These are phyloP conservation scores for Anthracocystis walkeri DNA, from an alignment of 1,284 basidiomycete species.

Conservation along the genomic window DNA sequence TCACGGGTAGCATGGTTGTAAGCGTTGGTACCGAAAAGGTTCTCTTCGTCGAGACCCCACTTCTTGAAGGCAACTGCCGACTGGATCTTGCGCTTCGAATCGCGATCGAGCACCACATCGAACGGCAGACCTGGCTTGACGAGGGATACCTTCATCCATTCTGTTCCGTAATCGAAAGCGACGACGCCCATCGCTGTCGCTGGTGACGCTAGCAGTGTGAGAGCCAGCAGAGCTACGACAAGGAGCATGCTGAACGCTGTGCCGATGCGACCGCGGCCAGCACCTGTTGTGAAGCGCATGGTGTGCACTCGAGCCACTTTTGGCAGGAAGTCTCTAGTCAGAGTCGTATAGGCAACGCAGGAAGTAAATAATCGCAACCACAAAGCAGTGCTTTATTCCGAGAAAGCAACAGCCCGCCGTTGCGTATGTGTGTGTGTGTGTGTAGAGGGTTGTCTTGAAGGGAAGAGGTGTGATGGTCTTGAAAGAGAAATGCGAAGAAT, in stretches of 20 bases:
- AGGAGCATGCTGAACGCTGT: conserved; percentile 30
- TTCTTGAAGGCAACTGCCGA: conserved; percentile 75
- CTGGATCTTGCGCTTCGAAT: conserved; percentile 95
- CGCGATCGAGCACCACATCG: conserved; percentile 94
- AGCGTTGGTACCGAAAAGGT: conserved; percentile 88
- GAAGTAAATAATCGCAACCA: neutral
- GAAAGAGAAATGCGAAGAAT: too few species aligned
- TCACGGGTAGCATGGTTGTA: conserved; percentile 88
- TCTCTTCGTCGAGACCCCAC: conserved; percentile 73
- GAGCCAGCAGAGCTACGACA: conserved; percentile 27
- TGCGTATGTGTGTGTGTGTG: too few species aligned
- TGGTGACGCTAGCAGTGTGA: conserved; percentile 29
- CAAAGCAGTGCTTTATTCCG: neutral
- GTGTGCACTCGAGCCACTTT: neutral
- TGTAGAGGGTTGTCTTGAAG: too few species aligned
- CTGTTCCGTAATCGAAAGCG: conserved; percentile 68
- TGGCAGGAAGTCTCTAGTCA: neutral
- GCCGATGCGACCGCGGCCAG: conserved; percentile 12
- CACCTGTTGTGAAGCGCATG: conserved; percentile 25
- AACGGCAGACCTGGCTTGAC: conserved; percentile 96
- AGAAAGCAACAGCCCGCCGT: too few species aligned
- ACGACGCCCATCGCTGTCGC: conserved; percentile 64
- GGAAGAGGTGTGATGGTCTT: too few species aligned
- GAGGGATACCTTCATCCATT: conserved; percentile 82
- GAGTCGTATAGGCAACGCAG: neutral